phyloP scores from a whole-genome alignment of 352 stramenopile species.

The Pythium utonaiense region DNA sequence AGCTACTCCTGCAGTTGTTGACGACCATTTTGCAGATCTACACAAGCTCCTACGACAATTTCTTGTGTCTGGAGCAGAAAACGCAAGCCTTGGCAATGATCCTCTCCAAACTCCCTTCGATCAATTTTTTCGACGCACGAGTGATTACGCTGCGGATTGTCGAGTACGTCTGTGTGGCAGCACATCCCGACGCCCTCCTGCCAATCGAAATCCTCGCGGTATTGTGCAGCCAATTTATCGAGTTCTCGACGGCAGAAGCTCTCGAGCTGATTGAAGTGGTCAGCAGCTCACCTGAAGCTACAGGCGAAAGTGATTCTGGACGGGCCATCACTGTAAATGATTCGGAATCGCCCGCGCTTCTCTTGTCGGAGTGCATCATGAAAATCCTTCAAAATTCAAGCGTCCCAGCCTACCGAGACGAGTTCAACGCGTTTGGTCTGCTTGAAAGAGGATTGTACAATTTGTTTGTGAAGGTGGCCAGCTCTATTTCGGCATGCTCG shows the following conservation, averaged over 20 bases:
- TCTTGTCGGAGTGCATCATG: constrained; percentile 59
- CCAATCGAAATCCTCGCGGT: constrained; percentile 62
- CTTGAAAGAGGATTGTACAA: constrained; percentile 62
- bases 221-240: constrained; percentile 62
- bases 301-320: constrained; percentile 18
- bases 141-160: constrained; percentile 73
- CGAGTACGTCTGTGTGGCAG: constrained; percentile 71
- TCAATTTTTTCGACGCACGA: constrained; percentile 49
- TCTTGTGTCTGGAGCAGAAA: constrained; percentile 63
- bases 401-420: constrained; percentile 34
- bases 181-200: constrained; percentile 35
- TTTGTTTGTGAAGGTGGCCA: constrained; percentile 48
- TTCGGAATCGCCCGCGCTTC: constrained; percentile 25
- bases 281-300: background rate
- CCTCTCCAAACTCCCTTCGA: constrained; percentile 56
- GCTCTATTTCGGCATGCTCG: constrained; percentile 25
- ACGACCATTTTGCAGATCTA: constrained; percentile 71
- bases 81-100: constrained; percentile 66
- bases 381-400: constrained; percentile 51
- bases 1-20: constrained; percentile 55
- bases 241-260: constrained; percentile 34
- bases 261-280: constrained; percentile 17
- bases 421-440: constrained; percentile 53
- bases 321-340: background rate
- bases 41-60: constrained; percentile 69